Conservation (phyloP, 768 basidiomycete genomes). For the Tylopilus vinaceipallidus region DNA sequence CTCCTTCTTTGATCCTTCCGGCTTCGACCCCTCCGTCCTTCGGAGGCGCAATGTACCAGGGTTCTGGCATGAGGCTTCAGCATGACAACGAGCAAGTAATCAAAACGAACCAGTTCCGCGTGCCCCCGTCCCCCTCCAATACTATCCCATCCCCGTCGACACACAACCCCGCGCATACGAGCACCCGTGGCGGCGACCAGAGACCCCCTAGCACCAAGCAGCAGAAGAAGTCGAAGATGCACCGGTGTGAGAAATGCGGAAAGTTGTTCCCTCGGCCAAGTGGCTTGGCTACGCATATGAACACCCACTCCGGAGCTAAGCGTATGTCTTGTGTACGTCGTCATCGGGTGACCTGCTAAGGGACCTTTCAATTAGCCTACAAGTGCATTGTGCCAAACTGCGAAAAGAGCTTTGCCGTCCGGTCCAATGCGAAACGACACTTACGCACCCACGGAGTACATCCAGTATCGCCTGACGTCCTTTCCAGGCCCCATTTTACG, state of each 20-base stretch:
- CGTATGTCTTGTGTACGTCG: slow-evolving; percentile 34
- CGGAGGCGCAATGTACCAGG: slow-evolving; percentile 12
- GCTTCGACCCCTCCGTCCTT: slow-evolving; percentile 4
- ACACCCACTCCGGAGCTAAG: slow-evolving; percentile 49
- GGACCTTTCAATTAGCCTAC: slow-evolving; percentile 14
- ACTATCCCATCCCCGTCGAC: slow-evolving; percentile 7
- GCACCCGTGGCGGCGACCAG: slow-evolving; percentile 9
- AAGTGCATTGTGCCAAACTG: slow-evolving; percentile 61
- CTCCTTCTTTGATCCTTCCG: slow-evolving; percentile 3
- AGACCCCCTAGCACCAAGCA: slow-evolving; percentile 9
- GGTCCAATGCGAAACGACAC: slow-evolving; percentile 80
- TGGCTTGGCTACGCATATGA: slow-evolving; percentile 52
- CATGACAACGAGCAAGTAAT: slow-evolving; percentile 8
- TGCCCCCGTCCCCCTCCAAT: slow-evolving; percentile 5
- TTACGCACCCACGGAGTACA: slow-evolving; percentile 69
- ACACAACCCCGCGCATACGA: slow-evolving; percentile 6
- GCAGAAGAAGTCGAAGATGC: slow-evolving; percentile 47
- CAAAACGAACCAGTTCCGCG: slow-evolving; percentile 14
- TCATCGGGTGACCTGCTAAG: slow-evolving; percentile 7
- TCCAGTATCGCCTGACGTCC: slow-evolving; percentile 19
- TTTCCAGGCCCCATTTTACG: slow-evolving; percentile 30
- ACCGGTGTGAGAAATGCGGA: slow-evolving; percentile 42
- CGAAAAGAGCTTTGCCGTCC: slow-evolving; percentile 67
- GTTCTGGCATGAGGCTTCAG: slow-evolving; percentile 26
- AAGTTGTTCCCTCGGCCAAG: slow-evolving; percentile 51